Evolutionary conservation across 1,284 basidiomycete genomes (phyloP).

Genomic region (Phenoliferia sp.): DNA sequence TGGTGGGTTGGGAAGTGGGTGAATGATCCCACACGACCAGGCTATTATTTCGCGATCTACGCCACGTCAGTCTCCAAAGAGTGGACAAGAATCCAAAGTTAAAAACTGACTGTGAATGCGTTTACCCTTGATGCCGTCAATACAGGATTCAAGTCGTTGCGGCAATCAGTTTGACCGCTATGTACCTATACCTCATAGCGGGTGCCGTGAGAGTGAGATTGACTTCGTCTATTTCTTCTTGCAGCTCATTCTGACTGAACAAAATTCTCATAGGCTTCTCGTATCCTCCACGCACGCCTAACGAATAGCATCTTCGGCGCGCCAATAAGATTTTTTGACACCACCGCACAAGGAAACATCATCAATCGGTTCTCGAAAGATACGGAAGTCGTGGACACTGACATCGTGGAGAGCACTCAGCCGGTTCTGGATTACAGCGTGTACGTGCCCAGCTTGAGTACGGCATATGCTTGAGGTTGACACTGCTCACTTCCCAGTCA

Average conservation of each 20-base stretch:
- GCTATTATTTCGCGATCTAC: conserved; percentile 73
- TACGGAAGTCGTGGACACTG: conserved; percentile 85
- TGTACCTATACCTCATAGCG: conserved; percentile 28
- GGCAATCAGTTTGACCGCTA: conserved; percentile 32
- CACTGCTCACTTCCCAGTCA: background rate
- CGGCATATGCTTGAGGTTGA: background rate
- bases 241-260: background rate
- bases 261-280: conserved; percentile 7
- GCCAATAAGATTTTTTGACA: conserved; percentile 33
- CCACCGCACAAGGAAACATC: conserved; percentile 20
- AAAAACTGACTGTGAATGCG: background rate
- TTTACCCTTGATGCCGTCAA: no score
- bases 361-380: conserved; percentile 76
- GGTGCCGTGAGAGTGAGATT: conserved; percentile 13
- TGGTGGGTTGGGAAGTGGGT: conserved; percentile 41
- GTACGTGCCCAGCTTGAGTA: background rate
- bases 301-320: conserved; percentile 82
- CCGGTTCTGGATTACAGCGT: conserved; percentile 28
- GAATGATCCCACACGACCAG: conserved; percentile 39
- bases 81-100: background rate
- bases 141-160: conserved; percentile 41
- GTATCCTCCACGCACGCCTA: conserved; percentile 46
- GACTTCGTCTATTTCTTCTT: background rate
- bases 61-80: conserved; percentile 41
- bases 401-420: conserved; percentile 70